Conservation (phyloP, 805 yeast species). For the Cyberlindnera xishuangbannaensis region DNA sequence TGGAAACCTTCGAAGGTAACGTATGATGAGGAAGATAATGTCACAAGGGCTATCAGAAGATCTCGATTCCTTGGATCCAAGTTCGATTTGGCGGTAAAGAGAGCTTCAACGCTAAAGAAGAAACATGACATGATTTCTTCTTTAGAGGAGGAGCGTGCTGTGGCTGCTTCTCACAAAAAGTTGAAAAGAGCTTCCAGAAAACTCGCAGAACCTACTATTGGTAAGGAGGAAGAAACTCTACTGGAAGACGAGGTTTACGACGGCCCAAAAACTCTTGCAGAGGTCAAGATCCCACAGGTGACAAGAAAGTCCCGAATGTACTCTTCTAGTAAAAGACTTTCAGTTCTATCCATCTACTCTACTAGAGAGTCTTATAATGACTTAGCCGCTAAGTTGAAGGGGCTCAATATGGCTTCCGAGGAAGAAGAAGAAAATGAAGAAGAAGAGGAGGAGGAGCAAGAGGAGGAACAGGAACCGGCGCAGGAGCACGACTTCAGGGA, state of each 20-base stretch:
- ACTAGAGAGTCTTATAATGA: slow-evolving; percentile 61
- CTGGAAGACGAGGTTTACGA: slow-evolving; percentile 7
- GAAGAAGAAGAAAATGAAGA: slow-evolving; percentile 1
- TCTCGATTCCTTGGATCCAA: slow-evolving; percentile 38
- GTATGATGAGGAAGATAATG: slow-evolving; percentile 24
- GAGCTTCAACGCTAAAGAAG: slow-evolving; percentile 14
- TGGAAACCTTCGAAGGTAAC: slow-evolving; percentile 16
- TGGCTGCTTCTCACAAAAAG: too few relatives aligned
- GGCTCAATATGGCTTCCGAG: slow-evolving; percentile 5
- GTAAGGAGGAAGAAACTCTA: slow-evolving; percentile 3
- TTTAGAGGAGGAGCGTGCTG: slow-evolving; percentile 5
- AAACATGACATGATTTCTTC: slow-evolving; percentile 4
- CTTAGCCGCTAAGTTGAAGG: slow-evolving; percentile 39
- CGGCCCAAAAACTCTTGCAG: slow-evolving; percentile 50
- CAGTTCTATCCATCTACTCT: slow-evolving; percentile 68
- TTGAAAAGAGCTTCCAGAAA: slow-evolving; percentile 7
- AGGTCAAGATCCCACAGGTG: slow-evolving; percentile 63
- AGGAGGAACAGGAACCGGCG: background rate
- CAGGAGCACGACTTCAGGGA: background rate
- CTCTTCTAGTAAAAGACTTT: slow-evolving; percentile 60
- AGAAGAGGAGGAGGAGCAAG: background rate
- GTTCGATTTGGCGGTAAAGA: slow-evolving; percentile 31
- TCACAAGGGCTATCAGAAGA: slow-evolving; percentile 38
- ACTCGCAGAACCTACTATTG: too few relatives aligned
- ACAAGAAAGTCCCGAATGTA: slow-evolving; percentile 62